Percentiles rank a stretch among this genome's conserved stretches.
Conservation (phyloP, 208 protist genomes). For the Acanthamoeba castellanii region DNA sequence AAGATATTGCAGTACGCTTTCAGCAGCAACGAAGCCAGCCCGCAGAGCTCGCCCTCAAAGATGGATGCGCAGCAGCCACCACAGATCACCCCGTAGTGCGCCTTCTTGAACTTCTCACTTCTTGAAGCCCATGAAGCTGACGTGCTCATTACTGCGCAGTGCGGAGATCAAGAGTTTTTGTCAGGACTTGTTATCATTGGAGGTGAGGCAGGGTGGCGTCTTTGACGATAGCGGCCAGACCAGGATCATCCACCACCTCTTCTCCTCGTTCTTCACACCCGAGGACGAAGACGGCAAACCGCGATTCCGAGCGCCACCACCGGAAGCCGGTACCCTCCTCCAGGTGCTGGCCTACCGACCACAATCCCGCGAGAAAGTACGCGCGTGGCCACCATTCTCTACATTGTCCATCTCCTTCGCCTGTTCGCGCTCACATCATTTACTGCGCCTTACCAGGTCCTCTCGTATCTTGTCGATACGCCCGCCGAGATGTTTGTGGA, state of each 20-base stretch:
- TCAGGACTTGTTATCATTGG: slow-evolving; percentile 5
- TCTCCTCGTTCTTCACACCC: slow-evolving; percentile 20
- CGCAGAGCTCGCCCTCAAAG: not conserved
- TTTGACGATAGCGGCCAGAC: slow-evolving; percentile 65
- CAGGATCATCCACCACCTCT: slow-evolving; percentile 58
- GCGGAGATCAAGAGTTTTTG: not conserved
- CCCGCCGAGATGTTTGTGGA: slow-evolving; percentile 58
- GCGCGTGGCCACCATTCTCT: too few species aligned
- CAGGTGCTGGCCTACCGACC: slow-evolving; percentile 44
- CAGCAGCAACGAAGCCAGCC: not conserved
- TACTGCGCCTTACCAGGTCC: not conserved
- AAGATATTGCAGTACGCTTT: slow-evolving; percentile 43
- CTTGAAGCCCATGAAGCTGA: not conserved
- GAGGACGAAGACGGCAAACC: slow-evolving; percentile 45
- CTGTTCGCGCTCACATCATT: not conserved
- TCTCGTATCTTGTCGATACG: slow-evolving; percentile 45
- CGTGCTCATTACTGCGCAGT: not conserved
- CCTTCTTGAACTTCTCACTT: not conserved
- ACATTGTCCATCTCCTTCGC: not conserved
- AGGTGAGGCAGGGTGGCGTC: slow-evolving; percentile 53
- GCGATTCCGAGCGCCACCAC: slow-evolving; percentile 11
- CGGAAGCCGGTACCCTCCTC: slow-evolving; percentile 38
- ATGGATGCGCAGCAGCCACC: not conserved
- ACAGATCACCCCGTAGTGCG: not conserved
- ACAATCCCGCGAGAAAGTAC: slow-evolving; percentile 33